Base-by-base conservation (phyloP, 1,284 basidiomycete genomes). In the Ustilago hordei region DNA sequence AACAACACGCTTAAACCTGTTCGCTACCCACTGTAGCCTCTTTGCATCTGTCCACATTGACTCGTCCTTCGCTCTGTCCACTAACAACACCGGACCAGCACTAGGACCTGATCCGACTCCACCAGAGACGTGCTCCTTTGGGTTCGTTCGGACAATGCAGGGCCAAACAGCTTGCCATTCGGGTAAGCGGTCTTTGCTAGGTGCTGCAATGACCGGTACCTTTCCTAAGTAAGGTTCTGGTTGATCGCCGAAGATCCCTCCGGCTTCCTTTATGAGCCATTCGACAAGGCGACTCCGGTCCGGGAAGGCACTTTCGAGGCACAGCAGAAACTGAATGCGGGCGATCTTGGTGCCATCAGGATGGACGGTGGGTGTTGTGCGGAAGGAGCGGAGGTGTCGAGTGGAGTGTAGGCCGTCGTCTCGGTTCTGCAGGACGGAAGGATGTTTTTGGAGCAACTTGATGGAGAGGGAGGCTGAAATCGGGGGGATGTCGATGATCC, bases 401-500 rank as follows among this genome's bases (percentile, higher is more conserved):
- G 80, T 71, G 1, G 76, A 75, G 58, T 68, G 74, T 11, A 47
- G 64, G 3, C 70, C 70, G 47, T 79, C 65, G 35, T 75, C 76
- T 41, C 77, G 73, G 19, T 71, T 76, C 17, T 75, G 73, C 2
- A 76, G 64, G 12, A 58, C 17, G 8, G 32, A n/a, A 2, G 70
- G 34, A 28, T 80, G 74, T n/a, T 62, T 60, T 38, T 69, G 66
- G 0, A 81, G 58, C 38, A 64, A 71, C 53, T 79, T 75, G 54
- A 78, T 63, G 0, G 79, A 72, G 9, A 57, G 41, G 0, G 78
- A 73, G 15, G 76, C 74, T 4, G 60, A 48, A 9, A 71, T 70
- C 2, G 83, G 79, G 13, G 90, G 89, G n/a, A 96, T 89, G 80
- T 95, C 92, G n/a, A 95, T 91, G 8, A 91, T 91, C 94, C 94